Percentiles rank a stretch among this genome's conserved stretches.
Evolutionary conservation across 164 flowering plant genomes (phyloP).

Genomic region (Umbellularia californica): DNA sequence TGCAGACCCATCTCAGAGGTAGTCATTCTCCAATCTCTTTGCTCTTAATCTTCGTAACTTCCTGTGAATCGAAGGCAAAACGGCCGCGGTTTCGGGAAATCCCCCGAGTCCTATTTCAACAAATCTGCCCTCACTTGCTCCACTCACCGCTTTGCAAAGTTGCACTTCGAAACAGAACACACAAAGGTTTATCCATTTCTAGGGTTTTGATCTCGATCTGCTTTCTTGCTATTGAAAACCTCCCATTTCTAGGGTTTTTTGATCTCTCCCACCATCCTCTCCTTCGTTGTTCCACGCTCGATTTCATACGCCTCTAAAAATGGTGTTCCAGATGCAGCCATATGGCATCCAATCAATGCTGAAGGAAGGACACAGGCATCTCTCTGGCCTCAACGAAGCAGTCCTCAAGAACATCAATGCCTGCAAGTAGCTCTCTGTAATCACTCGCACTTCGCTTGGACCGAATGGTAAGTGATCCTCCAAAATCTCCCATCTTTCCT

Average conservation of each 20-base stretch:
- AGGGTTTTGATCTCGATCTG: background rate
- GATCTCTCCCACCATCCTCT: background rate
- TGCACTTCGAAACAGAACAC: background rate
- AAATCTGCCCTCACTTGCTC: background rate
- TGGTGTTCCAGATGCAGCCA: conserved; percentile 63
- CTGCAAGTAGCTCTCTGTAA: conserved; percentile 80
- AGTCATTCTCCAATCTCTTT: no score
- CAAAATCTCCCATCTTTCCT: background rate
- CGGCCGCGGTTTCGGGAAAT: background rate
- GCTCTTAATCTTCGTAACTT: no score
- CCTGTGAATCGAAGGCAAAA: no score
- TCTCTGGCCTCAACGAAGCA: conserved; percentile 94
- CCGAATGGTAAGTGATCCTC: conserved; percentile 64
- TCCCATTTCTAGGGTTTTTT: conserved; percentile 5
- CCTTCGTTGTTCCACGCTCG: background rate
- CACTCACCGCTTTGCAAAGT: background rate
- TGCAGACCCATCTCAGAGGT: no score
- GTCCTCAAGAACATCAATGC: conserved; percentile 96
- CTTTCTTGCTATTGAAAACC: background rate
- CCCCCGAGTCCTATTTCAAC: background rate
- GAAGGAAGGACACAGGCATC: conserved; percentile 86
- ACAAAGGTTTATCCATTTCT: background rate
- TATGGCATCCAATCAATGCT: conserved; percentile 76
- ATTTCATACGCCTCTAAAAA: conserved; percentile 10
- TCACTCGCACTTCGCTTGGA: conserved; percentile 92